phyloP scores from a whole-genome alignment of 2,329 filamentous ascomycete genomes.

The Endothia cerciana region DNA sequence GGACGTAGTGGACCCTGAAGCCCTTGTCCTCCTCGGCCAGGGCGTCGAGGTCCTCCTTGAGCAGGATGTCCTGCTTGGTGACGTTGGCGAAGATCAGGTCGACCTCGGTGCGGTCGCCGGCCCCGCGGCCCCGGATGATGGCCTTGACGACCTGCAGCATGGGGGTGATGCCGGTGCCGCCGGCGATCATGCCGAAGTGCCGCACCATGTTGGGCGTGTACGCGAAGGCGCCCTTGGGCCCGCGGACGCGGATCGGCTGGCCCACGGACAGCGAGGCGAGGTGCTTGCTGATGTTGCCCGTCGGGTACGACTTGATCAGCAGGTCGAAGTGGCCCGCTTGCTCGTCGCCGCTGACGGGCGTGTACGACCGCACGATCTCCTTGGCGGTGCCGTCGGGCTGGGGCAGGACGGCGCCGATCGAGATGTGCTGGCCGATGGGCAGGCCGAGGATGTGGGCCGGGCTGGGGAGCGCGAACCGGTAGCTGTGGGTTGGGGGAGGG shows the following conservation, averaged over 20 bases:
- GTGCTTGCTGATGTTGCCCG: slow-evolving; percentile 95
- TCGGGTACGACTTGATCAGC: slow-evolving; percentile 96
- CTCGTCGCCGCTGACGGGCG: slow-evolving; percentile 87
- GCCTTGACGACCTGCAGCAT: slow-evolving; percentile 97
- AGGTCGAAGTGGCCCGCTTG: slow-evolving; percentile 93
- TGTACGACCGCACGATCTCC: slow-evolving; percentile 90
- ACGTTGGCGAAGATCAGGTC: slow-evolving; percentile 98
- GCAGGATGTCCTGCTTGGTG: slow-evolving; percentile 85
- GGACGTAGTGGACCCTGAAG: slow-evolving; percentile 90
- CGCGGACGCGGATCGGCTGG: slow-evolving; percentile 85
- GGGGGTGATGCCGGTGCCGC: slow-evolving; percentile 95
- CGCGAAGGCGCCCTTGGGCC: slow-evolving; percentile 96
- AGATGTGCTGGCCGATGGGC: slow-evolving; percentile 98
- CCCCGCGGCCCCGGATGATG: slow-evolving; percentile 77
- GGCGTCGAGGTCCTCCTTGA: slow-evolving; percentile 87
- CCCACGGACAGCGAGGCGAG: slow-evolving; percentile 83
- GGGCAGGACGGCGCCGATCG: slow-evolving; percentile 77
- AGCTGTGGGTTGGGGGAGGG: slow-evolving; percentile 53
- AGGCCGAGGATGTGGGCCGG: slow-evolving; percentile 85
- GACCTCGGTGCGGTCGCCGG: slow-evolving; percentile 84
- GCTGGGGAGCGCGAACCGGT: slow-evolving; percentile 86
- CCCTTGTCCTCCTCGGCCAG: slow-evolving; percentile 76
- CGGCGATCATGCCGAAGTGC: slow-evolving; percentile 97
- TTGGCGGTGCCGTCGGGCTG: slow-evolving; percentile 73
- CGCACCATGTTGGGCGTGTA: slow-evolving; percentile 97